Conservation (phyloP, 352 stramenopile genomes). For the Phytophthora ohioensis region DNA sequence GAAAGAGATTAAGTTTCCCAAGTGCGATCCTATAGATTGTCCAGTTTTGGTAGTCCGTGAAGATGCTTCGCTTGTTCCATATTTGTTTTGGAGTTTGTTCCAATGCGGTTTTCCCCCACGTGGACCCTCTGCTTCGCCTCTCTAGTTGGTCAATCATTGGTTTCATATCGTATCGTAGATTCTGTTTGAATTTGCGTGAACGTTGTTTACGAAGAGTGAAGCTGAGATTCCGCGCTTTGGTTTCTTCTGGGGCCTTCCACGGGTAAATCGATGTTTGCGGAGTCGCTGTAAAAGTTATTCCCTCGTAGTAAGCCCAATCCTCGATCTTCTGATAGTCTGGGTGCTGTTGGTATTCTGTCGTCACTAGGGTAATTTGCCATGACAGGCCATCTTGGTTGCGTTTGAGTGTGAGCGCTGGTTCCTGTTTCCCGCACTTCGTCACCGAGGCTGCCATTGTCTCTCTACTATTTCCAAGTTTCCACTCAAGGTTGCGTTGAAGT, state of each 20-base stretch:
- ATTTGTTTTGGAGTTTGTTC: not conserved
- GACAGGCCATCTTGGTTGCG: too few species aligned
- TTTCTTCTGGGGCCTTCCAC: not conserved
- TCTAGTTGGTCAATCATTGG: not conserved
- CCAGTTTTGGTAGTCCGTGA: not conserved
- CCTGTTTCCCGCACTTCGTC: too few species aligned
- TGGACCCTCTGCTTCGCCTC: not conserved
- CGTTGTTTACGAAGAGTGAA: not conserved
- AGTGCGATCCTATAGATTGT: slow-evolving; percentile 1
- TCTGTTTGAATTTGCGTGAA: not conserved
- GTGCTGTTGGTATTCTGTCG: too few species aligned
- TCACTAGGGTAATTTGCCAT: too few species aligned
- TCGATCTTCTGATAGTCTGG: not conserved
- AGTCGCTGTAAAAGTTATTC: not conserved
- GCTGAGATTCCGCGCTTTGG: not conserved
- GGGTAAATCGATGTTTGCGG: not conserved
- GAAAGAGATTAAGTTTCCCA: not conserved
- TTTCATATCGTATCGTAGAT: not conserved
- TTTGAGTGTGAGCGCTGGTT: too few species aligned
- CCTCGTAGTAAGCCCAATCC: not conserved
- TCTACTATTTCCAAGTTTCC: too few species aligned
- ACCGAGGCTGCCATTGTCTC: too few species aligned
- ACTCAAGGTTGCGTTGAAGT: not conserved
- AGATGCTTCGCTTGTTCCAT: not conserved
- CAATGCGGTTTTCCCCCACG: not conserved